Conservation (phyloP, 768 basidiomycete genomes). For the Kwoniella mangroviensis region DNA sequence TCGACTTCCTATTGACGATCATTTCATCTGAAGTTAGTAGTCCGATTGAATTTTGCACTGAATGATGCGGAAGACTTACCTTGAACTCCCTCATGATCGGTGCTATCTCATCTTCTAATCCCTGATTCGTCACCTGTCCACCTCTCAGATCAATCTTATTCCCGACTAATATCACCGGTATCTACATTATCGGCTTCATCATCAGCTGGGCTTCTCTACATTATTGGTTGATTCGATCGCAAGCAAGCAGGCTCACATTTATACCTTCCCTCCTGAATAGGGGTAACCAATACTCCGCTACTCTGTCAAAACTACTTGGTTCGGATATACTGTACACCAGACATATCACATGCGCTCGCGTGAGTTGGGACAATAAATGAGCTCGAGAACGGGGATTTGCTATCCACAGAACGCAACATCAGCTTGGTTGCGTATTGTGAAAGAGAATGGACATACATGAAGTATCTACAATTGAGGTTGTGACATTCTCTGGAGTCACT, state of each 20-base stretch:
- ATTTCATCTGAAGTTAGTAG: background rate
- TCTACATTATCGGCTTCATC: slow-evolving; percentile 61
- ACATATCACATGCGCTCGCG: slow-evolving; percentile 97
- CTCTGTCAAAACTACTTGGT: slow-evolving; percentile 92
- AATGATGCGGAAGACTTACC: slow-evolving; percentile 59
- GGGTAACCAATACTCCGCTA: slow-evolving; percentile 97
- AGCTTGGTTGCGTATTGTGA: slow-evolving; percentile 1
- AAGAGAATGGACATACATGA: slow-evolving; percentile 68
- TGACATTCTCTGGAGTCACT: slow-evolving; percentile 96
- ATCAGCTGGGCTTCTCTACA: background rate
- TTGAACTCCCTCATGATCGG: slow-evolving; percentile 99
- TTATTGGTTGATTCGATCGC: background rate
- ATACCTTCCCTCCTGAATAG: slow-evolving; percentile 92
- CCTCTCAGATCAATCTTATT: slow-evolving; percentile 98
- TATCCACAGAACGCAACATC: slow-evolving; percentile 52
- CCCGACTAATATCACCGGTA: slow-evolving; percentile 94
- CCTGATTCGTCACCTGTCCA: slow-evolving; percentile 90
- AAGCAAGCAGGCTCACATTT: slow-evolving; percentile 68
- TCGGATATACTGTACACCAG: slow-evolving; percentile 97
- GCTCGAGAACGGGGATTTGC: slow-evolving; percentile 82
- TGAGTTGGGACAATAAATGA: slow-evolving; percentile 91
- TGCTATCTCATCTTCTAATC: slow-evolving; percentile 88
- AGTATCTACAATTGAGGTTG: slow-evolving; percentile 96
- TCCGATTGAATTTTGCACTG: background rate
- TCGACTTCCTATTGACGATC: slow-evolving; percentile 78